Evolutionary conservation across 352 stramenopile genomes (phyloP), one percentile per base, ranked within the genome.

Genomic region (Globisporangium nagaii): DNA sequence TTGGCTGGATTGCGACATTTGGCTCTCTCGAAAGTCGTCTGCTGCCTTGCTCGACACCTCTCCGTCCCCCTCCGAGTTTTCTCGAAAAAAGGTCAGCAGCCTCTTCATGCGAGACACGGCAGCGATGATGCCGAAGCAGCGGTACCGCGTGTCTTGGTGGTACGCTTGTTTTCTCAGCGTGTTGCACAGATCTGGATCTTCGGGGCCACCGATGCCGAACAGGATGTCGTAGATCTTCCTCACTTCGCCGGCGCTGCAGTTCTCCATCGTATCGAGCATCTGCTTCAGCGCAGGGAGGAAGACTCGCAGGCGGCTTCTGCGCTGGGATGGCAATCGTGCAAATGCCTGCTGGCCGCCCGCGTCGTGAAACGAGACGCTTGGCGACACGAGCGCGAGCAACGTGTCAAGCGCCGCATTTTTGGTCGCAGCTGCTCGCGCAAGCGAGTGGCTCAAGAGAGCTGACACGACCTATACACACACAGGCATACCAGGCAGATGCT

Each of bases 151-250:
- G 19, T 88, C 75, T 57, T 82, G 75, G 37, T 86, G 75, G 36
- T 68, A 83, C 6, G 56, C 53, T 46, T 86, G 71, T 44, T 88
- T 88, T 3, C 75, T 60, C 11, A 86, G 36, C 11, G 64, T 71
- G 31, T 80, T 84, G 45, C 60, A 72, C 25, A 88, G 45, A 27
- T 88, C 74, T 17, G 72, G 15, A 44, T 86, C 75, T 32, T 80
- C 70, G 1, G 57, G 47, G 0, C 70, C 72, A n/a, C 65, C 74
- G 3, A 84, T 66, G 5, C 59, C 53, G 22, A 82, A 84, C 4
- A 88, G 59, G 27, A 86, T 43, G n/a, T 76, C 58, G 55, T 84
- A 88, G 22, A 84, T 63, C 45, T 75, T 60, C 3, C 77, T 63
- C 45, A 70, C 66, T 58, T 86, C 70, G 7, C 65, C 53, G 0